Conservation (phyloP, 352 stramenopile species). For the Peronospora farinosa region DNA sequence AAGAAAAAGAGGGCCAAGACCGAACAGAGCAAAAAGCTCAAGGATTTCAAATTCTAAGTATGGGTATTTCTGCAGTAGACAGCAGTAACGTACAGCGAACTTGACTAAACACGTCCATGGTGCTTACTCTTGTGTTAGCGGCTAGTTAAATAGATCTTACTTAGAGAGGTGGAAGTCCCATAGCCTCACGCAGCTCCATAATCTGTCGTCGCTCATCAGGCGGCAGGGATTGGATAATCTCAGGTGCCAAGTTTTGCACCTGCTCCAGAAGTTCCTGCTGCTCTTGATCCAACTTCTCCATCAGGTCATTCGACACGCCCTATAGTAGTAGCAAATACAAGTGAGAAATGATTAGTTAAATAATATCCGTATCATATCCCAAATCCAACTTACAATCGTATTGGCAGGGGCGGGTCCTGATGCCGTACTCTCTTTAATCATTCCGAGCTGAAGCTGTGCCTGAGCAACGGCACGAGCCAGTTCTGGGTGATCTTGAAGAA, state of each 20-base stretch:
- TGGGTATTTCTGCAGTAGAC: constrained; percentile 25
- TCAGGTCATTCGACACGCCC: constrained; percentile 58
- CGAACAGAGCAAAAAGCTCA: constrained; percentile 78
- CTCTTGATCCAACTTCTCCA: constrained; percentile 66
- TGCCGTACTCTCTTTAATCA: constrained; percentile 49
- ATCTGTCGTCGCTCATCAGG: constrained; percentile 69
- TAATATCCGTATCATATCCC: not conserved
- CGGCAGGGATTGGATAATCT: constrained; percentile 75
- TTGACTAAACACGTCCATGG: constrained; percentile 4
- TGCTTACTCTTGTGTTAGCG: constrained; percentile 3
- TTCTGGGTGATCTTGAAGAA: constrained; percentile 73
- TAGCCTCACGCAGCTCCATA: constrained; percentile 77
- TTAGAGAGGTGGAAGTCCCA: constrained; percentile 61
- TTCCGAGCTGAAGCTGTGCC: constrained; percentile 63
- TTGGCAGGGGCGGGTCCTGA: constrained; percentile 37
- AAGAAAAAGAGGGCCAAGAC: constrained; percentile 75
- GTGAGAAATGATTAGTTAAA: not conserved
- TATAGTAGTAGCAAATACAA: constrained; percentile 9
- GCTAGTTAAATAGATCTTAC: constrained; percentile 19
- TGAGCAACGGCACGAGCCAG: constrained; percentile 65
- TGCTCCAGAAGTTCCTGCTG: constrained; percentile 76
- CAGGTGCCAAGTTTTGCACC: constrained; percentile 70
- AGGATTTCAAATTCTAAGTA: constrained; percentile 81
- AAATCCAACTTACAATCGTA: constrained; percentile 30
- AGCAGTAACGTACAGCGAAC: constrained; percentile 13